Percentiles rank a stretch among this genome's conserved stretches.
phyloP scores from a whole-genome alignment of 31 red algal genomes.

The Endocladia muricata region DNA sequence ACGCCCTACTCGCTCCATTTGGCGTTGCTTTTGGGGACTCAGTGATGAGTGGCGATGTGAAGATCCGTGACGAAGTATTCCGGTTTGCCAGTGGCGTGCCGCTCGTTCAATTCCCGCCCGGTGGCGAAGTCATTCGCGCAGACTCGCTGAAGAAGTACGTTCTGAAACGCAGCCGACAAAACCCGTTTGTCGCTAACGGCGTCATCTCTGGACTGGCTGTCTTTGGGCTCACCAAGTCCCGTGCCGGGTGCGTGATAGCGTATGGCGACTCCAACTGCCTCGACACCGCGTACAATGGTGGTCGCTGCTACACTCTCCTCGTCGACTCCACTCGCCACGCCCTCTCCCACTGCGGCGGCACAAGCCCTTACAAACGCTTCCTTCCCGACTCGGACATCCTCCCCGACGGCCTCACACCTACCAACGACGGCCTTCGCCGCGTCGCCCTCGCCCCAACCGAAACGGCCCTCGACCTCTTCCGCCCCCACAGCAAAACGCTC shows the following conservation, averaged over 20 bases:
- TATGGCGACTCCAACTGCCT: constrained; percentile 90
- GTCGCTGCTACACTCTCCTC: constrained; percentile 58
- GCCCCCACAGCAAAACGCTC: constrained; percentile 6
- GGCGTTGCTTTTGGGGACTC: constrained; percentile 78
- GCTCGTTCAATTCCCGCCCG: constrained; percentile 63
- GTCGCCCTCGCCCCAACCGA: background rate
- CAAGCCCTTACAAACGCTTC: constrained; percentile 5
- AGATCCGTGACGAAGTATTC: constrained; percentile 19
- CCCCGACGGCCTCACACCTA: constrained; percentile 9
- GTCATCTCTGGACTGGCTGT: constrained; percentile 11
- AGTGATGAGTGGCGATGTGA: constrained; percentile 61
- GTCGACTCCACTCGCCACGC: constrained; percentile 36
- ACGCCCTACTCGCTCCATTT: constrained; percentile 58
- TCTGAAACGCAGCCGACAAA: background rate
- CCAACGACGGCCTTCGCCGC: background rate
- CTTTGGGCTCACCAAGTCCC: constrained; percentile 51
- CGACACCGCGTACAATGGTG: constrained; percentile 67
- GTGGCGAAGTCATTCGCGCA: constrained; percentile 60
- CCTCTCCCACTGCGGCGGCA: constrained; percentile 30
- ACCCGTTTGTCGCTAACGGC: background rate
- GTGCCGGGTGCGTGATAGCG: constrained; percentile 53
- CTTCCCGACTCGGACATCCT: constrained; percentile 12
- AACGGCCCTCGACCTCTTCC: background rate
- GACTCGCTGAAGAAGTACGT: constrained; percentile 7
- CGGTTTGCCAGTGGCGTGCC: constrained; percentile 58